Conservation (phyloP, 345 rosid species). For the Arabidopsis arenosa region DNA sequence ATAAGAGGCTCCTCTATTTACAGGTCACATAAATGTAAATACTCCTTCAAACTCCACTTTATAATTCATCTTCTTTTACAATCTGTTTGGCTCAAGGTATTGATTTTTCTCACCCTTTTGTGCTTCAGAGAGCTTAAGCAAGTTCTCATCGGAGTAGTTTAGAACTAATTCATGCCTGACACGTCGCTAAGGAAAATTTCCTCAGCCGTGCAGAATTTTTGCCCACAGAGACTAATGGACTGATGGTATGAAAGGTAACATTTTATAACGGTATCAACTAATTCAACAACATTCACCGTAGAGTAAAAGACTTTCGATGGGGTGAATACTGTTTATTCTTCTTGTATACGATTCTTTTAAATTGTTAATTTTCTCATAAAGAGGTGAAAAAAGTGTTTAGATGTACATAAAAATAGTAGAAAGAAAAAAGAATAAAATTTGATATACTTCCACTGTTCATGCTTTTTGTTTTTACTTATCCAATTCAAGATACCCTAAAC, state of each 20-base stretch:
- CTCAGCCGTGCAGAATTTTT: slow-evolving; percentile 26
- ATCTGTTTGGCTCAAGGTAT: slow-evolving; percentile 10
- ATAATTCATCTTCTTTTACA: neutral
- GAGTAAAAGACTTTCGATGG: slow-evolving; percentile 9
- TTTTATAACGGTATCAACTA: slow-evolving; percentile 2
- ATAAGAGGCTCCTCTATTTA: slow-evolving; percentile 16
- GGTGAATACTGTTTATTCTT: neutral
- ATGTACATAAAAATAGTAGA: slow-evolving; percentile 15
- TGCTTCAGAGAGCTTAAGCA: slow-evolving; percentile 17
- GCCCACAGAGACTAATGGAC: neutral
- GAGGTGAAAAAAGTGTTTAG: neutral
- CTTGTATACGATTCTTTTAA: neutral
- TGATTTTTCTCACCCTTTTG: neutral
- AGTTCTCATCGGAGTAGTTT: slow-evolving; percentile 30
- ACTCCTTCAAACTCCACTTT: neutral
- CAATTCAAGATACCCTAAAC: neutral
- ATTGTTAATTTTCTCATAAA: neutral
- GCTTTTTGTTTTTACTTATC: neutral
- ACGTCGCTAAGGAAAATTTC: neutral
- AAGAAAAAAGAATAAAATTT: neutral
- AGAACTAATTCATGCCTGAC: slow-evolving; percentile 22
- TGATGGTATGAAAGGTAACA: slow-evolving; percentile 7
- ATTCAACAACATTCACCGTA: slow-evolving; percentile 8
- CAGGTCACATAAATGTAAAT: slow-evolving; percentile 24
- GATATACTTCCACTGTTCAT: neutral